Conservation (phyloP, 148 eudicot genomes). For the Rhododendron ferrugineum region DNA sequence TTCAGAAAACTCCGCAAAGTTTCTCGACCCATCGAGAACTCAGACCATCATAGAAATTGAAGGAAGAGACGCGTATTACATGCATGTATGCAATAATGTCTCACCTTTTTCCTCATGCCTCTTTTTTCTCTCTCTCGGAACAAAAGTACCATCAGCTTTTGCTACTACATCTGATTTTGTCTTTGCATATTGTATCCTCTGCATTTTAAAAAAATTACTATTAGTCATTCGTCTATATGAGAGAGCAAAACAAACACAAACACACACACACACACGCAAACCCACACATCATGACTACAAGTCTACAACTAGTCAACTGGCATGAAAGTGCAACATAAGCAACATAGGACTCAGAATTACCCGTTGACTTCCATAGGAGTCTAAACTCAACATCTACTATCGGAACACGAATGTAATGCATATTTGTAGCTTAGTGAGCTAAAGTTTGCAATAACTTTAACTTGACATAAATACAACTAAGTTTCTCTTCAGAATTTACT, state of each 20-base stretch:
- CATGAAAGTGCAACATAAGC: background rate
- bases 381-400: background rate
- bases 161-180: constrained; percentile 88
- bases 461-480: background rate
- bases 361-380: background rate
- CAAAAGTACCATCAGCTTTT: constrained; percentile 88
- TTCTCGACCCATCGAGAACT: background rate
- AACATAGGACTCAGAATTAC: no score
- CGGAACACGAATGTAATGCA: background rate
- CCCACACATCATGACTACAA: background rate
- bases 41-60: background rate
- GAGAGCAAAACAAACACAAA: background rate
- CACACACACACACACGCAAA: no score
- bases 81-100: background rate
- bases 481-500: background rate
- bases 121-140: constrained; percentile 86
- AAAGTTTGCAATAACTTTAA: background rate
- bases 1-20: background rate
- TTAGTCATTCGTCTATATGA: background rate
- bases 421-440: background rate
- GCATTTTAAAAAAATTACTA: constrained; percentile 11
- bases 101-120: constrained; percentile 90
- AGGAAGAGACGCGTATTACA: background rate
- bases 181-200: constrained; percentile 94
- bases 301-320: background rate